Conservation (phyloP, 768 basidiomycete species). For the Podaxis pistillaris region DNA sequence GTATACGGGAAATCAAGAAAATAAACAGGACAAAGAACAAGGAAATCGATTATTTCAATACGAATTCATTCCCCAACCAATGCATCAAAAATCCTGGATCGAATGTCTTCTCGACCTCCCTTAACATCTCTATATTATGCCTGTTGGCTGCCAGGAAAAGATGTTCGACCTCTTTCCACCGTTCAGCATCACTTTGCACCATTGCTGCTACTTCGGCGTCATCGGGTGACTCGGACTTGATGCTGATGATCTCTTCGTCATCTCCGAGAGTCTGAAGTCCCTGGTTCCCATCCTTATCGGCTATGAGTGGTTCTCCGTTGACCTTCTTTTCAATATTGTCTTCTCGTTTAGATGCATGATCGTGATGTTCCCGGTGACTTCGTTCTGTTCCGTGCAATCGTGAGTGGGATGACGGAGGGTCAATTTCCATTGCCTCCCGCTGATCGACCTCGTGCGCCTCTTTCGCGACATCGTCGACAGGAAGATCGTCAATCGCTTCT, state of each 20-base stretch:
- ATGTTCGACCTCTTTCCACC: constrained; percentile 13
- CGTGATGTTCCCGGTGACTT: not conserved
- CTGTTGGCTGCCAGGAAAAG: constrained; percentile 12
- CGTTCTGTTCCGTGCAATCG: not conserved
- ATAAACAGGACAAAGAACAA: not conserved
- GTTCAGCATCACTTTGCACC: not conserved
- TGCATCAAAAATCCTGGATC: constrained; percentile 23
- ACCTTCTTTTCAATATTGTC: not conserved
- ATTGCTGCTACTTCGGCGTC: not conserved
- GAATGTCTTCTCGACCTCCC: constrained; percentile 26
- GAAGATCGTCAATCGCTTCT: not conserved
- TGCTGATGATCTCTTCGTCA: not conserved
- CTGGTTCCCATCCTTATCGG: too few species aligned
- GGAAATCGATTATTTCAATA: not conserved
- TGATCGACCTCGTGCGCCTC: not conserved
- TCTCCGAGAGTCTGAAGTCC: not conserved
- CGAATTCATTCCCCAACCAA: constrained; percentile 20
- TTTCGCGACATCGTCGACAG: not conserved
- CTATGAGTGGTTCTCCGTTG: not conserved
- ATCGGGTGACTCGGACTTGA: not conserved
- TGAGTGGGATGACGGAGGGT: not conserved
- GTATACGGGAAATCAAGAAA: too few species aligned
- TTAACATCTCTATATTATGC: constrained; percentile 22
- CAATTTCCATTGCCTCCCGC: constrained; percentile 3
- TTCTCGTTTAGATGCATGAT: not conserved